Evolutionary conservation across 768 basidiomycete species (phyloP).

Genomic region (Auriculariales sp.): DNA sequence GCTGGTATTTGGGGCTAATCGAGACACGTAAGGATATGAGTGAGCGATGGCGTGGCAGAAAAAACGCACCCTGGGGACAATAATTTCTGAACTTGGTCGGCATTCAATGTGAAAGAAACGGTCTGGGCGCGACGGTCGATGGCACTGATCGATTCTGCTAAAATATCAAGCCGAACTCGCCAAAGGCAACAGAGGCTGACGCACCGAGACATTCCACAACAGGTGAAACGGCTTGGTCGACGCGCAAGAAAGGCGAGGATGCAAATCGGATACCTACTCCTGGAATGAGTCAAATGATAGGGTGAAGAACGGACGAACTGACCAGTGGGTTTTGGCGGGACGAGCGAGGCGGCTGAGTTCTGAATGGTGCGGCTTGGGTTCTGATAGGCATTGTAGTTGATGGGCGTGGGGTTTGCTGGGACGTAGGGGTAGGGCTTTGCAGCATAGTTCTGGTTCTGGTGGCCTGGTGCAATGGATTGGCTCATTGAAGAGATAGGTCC

Average conservation of each 20-base stretch:
- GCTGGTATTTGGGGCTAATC: conserved; percentile 53
- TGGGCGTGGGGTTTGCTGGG: too few relatives aligned
- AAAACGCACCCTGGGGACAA: conserved; percentile 34
- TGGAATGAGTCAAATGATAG: too few relatives aligned
- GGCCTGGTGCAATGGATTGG: too few relatives aligned
- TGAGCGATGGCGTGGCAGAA: neutral
- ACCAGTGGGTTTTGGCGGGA: too few relatives aligned
- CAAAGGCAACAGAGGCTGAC: conserved; percentile 5
- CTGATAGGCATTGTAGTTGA: too few relatives aligned
- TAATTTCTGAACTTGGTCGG: conserved; percentile 50
- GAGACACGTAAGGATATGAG: neutral
- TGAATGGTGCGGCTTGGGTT: too few relatives aligned
- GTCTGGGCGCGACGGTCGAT: conserved; percentile 58
- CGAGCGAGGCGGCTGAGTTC: too few relatives aligned
- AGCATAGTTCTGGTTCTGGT: too few relatives aligned
- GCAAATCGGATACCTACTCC: conserved; percentile 57
- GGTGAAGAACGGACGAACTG: too few relatives aligned
- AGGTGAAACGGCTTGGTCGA: conserved; percentile 49
- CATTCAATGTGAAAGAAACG: conserved; percentile 47
- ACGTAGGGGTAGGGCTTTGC: too few relatives aligned
- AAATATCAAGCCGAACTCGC: neutral
- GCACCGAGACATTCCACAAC: conserved; percentile 70
- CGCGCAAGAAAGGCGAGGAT: conserved; percentile 59
- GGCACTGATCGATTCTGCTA: conserved; percentile 58
- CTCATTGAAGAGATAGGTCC: neutral